Conservation (phyloP, 306 rosid genomes). For the Vigna angularis region DNA sequence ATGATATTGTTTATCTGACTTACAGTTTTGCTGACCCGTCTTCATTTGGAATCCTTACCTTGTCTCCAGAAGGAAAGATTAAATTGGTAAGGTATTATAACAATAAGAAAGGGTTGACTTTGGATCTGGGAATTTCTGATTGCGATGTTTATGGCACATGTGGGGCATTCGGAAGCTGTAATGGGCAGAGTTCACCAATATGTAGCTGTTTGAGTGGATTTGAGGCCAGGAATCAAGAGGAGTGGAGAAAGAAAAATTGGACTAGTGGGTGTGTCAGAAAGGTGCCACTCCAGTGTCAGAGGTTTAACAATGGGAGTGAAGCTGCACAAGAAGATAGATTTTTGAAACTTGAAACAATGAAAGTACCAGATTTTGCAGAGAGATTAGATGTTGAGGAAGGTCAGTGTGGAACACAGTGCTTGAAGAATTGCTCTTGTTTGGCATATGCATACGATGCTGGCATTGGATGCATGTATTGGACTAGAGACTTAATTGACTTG, state of each 20-base stretch:
- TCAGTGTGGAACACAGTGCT: constrained; percentile 40
- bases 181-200: constrained; percentile 15
- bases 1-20: constrained; percentile 50
- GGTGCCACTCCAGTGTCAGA: constrained; percentile 39
- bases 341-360: constrained; percentile 41
- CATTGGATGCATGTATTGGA: constrained; percentile 57
- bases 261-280: constrained; percentile 57
- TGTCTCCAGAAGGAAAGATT: constrained; percentile 49
- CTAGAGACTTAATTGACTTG: constrained; percentile 34
- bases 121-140: background rate
- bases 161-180: constrained; percentile 58
- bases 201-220: constrained; percentile 64
- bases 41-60: background rate
- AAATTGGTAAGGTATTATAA: constrained; percentile 10
- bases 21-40: constrained; percentile 9
- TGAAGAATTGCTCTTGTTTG: constrained; percentile 52
- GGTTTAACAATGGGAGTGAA: constrained; percentile 32
- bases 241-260: constrained; percentile 54
- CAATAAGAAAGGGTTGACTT: background rate
- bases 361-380: constrained; percentile 51
- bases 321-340: constrained; percentile 41
- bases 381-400: constrained; percentile 35
- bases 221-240: constrained; percentile 42
- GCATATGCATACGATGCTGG: constrained; percentile 50
- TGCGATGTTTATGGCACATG: constrained; percentile 57